phyloP scores from a whole-genome alignment of 2,329 filamentous ascomycete genomes.

The Beauveria rudraprayagi region DNA sequence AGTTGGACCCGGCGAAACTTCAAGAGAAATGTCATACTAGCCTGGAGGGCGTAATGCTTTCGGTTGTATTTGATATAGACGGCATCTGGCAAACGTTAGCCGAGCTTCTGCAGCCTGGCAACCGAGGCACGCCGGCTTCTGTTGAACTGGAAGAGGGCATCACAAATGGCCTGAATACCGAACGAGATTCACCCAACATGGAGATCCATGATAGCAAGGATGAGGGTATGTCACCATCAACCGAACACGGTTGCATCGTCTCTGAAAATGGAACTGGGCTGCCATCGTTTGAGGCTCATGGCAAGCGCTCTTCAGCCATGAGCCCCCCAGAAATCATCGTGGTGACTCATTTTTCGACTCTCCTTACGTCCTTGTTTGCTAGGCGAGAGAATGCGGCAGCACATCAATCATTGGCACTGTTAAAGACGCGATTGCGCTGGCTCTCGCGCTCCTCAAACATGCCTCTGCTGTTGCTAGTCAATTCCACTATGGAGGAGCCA shows the following conservation, averaged over 20 bases:
- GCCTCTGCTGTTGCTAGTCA: slow-evolving; percentile 47
- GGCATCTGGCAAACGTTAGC: slow-evolving; percentile 49
- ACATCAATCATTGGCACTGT: slow-evolving; percentile 39
- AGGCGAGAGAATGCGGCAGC: slow-evolving; percentile 38
- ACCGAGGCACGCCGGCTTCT: background rate
- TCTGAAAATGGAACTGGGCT: background rate
- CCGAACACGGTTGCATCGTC: background rate
- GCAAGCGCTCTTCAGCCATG: background rate
- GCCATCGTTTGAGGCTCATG: background rate
- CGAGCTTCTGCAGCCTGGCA: slow-evolving; percentile 33
- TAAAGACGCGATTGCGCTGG: slow-evolving; percentile 38
- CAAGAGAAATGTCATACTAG: slow-evolving; percentile 22
- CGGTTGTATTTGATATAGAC: slow-evolving; percentile 50
- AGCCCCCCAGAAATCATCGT: slow-evolving; percentile 39
- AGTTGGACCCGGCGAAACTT: background rate
- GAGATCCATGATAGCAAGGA: slow-evolving; percentile 34
- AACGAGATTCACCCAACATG: background rate
- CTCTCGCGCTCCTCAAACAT: slow-evolving; percentile 33
- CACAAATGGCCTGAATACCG: background rate
- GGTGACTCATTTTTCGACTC: slow-evolving; percentile 44
- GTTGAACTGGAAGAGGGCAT: background rate
- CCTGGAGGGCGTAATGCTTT: slow-evolving; percentile 44
- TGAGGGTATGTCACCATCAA: slow-evolving; percentile 19
- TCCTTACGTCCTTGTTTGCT: slow-evolving; percentile 46
- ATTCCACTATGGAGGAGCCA: slow-evolving; percentile 32